Conservation (phyloP, 306 rosid species). For the Gastrolobium villosum region DNA sequence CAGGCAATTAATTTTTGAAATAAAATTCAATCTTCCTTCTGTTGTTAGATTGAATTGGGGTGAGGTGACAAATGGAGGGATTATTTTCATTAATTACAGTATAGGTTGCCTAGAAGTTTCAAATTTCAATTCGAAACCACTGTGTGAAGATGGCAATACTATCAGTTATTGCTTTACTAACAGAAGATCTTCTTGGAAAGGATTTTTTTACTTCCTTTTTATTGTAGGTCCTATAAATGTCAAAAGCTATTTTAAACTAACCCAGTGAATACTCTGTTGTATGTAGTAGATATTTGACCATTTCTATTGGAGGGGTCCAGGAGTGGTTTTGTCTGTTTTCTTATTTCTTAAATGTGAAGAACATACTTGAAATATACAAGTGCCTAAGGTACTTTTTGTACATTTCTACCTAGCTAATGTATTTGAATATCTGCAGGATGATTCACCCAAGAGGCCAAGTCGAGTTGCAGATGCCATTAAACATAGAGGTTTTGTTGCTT, state of each 20-base stretch:
- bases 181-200: not conserved
- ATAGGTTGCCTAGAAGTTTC: not conserved
- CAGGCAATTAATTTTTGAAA: not conserved
- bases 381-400: not conserved
- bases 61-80: not conserved
- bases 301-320: not conserved
- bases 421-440: slow-evolving; percentile 52
- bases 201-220: not conserved
- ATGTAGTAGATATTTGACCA: not conserved
- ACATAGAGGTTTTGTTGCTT: slow-evolving; percentile 91
- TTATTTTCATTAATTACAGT: not conserved
- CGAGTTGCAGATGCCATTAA: slow-evolving; percentile 79
- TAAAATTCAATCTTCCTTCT: not conserved
- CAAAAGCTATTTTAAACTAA: slow-evolving; percentile 5
- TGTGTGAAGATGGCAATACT: slow-evolving; percentile 5
- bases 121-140: not conserved
- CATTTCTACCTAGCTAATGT: slow-evolving; percentile 33
- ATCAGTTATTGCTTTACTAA: not conserved
- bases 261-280: not conserved
- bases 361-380: not conserved
- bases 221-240: not conserved
- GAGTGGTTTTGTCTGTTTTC: not conserved
- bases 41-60: not conserved
- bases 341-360: not conserved
- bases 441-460: slow-evolving; percentile 73